These are phyloP conservation scores for Ogataea kodamae DNA, from an alignment of 805 yeast genomes.

Conservation along the genomic window DNA sequence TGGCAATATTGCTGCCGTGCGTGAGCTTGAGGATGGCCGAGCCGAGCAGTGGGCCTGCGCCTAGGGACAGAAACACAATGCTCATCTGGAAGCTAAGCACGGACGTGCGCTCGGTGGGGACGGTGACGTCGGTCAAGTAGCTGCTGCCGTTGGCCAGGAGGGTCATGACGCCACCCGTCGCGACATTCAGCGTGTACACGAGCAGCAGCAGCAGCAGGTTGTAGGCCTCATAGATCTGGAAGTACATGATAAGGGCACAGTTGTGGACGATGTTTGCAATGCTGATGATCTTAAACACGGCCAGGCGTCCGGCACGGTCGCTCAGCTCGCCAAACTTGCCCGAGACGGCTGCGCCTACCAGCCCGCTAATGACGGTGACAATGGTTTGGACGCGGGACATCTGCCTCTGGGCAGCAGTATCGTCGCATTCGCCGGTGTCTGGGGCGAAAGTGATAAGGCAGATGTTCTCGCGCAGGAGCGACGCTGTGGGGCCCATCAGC, in stretches of 20 bases:
- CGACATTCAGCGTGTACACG: not conserved
- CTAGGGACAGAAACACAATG: not conserved
- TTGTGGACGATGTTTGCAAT: not conserved
- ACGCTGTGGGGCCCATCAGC: not conserved
- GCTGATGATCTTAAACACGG: not conserved
- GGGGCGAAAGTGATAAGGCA: not conserved
- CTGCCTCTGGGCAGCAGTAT: not conserved
- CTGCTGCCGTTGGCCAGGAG: not conserved
- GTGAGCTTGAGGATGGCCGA: not conserved
- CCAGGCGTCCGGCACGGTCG: not conserved
- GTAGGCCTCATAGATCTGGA: not conserved
- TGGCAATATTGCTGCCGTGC: not conserved
- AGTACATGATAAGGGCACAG: not conserved
- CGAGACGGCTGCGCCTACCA: not conserved
- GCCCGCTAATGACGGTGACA: not conserved
- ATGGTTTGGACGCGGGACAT: not conserved
- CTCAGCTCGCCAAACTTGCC: not conserved
- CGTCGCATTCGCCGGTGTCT: not conserved
- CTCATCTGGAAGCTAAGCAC: not conserved
- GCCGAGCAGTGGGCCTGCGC: not conserved
- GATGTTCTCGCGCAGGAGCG: not conserved
- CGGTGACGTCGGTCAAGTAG: not conserved
- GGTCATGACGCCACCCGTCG: not conserved
- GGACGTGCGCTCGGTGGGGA: not conserved
- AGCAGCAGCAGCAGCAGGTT: not conserved